Percentiles rank a stretch among this genome's conserved stretches.
phyloP scores from a whole-genome alignment of 179 eudicot genomes.

The Pouteria campechiana region DNA sequence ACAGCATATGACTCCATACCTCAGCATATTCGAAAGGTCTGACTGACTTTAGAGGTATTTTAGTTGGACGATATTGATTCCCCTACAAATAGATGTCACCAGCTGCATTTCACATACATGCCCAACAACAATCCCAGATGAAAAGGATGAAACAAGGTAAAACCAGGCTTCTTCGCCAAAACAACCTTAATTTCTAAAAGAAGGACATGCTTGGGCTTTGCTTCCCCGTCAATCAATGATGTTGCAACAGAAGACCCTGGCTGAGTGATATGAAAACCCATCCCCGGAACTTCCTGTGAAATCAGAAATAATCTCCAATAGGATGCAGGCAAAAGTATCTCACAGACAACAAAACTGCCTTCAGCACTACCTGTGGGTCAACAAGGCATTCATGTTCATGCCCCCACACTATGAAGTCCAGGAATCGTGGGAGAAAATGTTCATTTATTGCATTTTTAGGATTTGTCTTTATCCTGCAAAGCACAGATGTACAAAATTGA shows the following conservation, averaged over 20 bases:
- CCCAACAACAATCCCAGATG: not conserved
- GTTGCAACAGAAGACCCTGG: conserved; percentile 99
- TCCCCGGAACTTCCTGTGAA: conserved; percentile 89
- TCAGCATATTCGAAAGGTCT: conserved; percentile 94
- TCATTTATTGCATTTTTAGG: conserved; percentile 99
- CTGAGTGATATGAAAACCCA: conserved; percentile 99
- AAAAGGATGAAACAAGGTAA: not conserved
- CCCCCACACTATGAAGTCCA: conserved; percentile 98
- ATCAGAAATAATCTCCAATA: conserved; percentile 6
- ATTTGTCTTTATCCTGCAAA: conserved; percentile 87
- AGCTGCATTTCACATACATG: not conserved
- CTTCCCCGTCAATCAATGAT: conserved; percentile 94
- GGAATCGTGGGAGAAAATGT: conserved; percentile 89
- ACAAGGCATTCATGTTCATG: conserved; percentile 99
- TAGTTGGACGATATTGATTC: conserved; percentile 96
- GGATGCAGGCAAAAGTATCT: conserved; percentile 1
- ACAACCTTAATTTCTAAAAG: conserved; percentile 93
- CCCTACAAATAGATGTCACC: conserved; percentile 38
- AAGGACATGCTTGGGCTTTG: conserved; percentile 92
- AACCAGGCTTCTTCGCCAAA: not conserved
- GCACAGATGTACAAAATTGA: conserved; percentile 1
- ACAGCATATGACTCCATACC: conserved; percentile 35
- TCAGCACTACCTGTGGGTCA: conserved; percentile 78
- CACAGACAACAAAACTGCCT: not conserved
- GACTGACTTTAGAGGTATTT: conserved; percentile 88